phyloP scores from a whole-genome alignment of 352 stramenopile genomes.

The Phytophthora pistaciae region DNA sequence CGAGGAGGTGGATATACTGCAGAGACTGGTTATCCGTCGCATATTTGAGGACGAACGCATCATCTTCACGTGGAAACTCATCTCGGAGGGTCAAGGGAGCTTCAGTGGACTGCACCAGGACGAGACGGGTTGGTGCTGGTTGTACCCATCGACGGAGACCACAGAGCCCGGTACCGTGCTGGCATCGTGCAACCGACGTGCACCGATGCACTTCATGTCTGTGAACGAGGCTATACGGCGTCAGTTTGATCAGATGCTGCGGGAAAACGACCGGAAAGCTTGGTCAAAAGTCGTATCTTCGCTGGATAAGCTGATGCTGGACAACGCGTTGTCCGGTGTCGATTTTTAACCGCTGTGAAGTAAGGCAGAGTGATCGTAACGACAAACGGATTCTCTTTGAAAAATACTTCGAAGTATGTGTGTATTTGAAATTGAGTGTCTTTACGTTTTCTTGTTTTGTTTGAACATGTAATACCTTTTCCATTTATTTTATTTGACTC shows the following conservation, averaged over 20 bases:
- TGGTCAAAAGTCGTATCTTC: neutral
- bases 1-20: neutral
- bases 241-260: neutral
- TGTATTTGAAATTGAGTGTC: too few species aligned
- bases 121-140: neutral
- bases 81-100: neutral
- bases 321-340: neutral
- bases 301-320: neutral
- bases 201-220: neutral
- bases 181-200: neutral
- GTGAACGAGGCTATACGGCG: neutral
- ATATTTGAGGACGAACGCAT: neutral
- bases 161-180: neutral
- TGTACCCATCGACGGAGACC: neutral
- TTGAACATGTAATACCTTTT: too few species aligned
- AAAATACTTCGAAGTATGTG: too few species aligned
- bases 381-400: too few species aligned
- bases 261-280: neutral
- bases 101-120: neutral
- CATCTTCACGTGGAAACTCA: neutral
- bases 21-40: neutral
- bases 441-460: too few species aligned
- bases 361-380: neutral
- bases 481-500: too few species aligned
- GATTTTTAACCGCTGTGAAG: neutral